These are phyloP conservation scores for Bondarzewia mesenterica DNA, from an alignment of 1,284 basidiomycete species.

Conservation along the genomic window DNA sequence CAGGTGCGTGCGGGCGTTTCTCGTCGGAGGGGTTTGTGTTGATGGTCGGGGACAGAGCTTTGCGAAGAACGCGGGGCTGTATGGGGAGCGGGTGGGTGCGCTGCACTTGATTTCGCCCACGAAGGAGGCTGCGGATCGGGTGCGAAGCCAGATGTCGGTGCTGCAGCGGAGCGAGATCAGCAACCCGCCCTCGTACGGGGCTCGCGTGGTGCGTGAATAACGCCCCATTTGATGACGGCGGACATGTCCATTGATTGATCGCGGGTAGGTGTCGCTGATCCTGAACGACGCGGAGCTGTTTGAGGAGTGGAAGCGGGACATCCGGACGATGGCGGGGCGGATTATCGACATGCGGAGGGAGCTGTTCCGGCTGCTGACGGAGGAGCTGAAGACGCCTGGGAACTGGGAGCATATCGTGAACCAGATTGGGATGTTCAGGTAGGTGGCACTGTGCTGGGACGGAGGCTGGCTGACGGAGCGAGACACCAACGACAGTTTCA, in stretches of 20 bases:
- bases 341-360: constrained; percentile 88
- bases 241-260: constrained; percentile 7
- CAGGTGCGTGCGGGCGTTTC: constrained; percentile 42
- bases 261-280: constrained; percentile 63
- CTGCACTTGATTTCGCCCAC: constrained; percentile 65
- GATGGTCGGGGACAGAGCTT: constrained; percentile 61
- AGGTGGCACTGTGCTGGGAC: constrained; percentile 16
- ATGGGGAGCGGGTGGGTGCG: constrained; percentile 85
- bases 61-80: constrained; percentile 93
- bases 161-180: constrained; percentile 89
- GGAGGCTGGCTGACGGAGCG: background rate
- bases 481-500: constrained; percentile 66
- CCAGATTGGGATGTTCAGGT: constrained; percentile 94
- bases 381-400: constrained; percentile 86
- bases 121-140: constrained; percentile 59
- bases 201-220: constrained; percentile 60
- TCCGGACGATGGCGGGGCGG: constrained; percentile 85
- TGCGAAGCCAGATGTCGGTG: constrained; percentile 82
- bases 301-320: constrained; percentile 85
- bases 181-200: constrained; percentile 87
- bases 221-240: background rate
- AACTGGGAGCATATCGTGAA: constrained; percentile 86
- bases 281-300: constrained; percentile 69
- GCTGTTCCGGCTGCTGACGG: constrained; percentile 70
- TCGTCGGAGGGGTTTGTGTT: background rate